These are phyloP conservation scores for Kwoniella bestiolae DNA, from an alignment of 768 basidiomycete genomes.

Conservation along the genomic window DNA sequence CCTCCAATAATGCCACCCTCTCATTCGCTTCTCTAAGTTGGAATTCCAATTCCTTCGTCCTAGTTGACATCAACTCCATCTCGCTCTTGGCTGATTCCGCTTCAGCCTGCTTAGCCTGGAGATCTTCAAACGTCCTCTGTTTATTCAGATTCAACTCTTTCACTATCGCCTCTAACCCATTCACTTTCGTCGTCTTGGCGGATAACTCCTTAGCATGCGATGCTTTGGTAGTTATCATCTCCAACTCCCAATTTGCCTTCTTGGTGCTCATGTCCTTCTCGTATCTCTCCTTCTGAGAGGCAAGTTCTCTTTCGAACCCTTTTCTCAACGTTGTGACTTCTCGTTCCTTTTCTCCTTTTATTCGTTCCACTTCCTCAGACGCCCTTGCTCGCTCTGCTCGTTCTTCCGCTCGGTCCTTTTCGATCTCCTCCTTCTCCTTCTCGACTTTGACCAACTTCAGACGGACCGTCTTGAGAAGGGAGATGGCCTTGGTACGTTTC, in stretches of 20 bases:
- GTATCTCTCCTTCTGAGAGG: constrained; percentile 65
- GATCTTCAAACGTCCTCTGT: constrained; percentile 77
- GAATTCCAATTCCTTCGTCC: constrained; percentile 81
- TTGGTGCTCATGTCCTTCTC: constrained; percentile 74
- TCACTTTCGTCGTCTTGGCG: constrained; percentile 67
- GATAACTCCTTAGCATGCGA: constrained; percentile 71
- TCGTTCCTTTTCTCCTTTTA: constrained; percentile 65
- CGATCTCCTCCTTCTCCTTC: constrained; percentile 82
- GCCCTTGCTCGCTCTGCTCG: constrained; percentile 61
- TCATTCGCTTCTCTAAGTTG: constrained; percentile 82
- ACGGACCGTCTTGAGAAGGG: constrained; percentile 88
- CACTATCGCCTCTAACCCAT: constrained; percentile 72
- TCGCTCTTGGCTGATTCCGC: constrained; percentile 79
- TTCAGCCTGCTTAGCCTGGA: constrained; percentile 87
- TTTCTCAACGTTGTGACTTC: constrained; percentile 61
- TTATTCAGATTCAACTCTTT: constrained; percentile 74
- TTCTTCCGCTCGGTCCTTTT: constrained; percentile 69
- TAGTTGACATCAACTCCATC: constrained; percentile 73
- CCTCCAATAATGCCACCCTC: constrained; percentile 67
- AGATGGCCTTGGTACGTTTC: constrained; percentile 91
- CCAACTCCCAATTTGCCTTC: constrained; percentile 76
- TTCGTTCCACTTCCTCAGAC: constrained; percentile 68
- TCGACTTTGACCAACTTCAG: constrained; percentile 96
- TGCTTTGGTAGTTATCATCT: constrained; percentile 74
- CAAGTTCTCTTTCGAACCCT: constrained; percentile 70